Conservation (phyloP, 1,139 yeast species). For the Yamadazyma aaseri region DNA sequence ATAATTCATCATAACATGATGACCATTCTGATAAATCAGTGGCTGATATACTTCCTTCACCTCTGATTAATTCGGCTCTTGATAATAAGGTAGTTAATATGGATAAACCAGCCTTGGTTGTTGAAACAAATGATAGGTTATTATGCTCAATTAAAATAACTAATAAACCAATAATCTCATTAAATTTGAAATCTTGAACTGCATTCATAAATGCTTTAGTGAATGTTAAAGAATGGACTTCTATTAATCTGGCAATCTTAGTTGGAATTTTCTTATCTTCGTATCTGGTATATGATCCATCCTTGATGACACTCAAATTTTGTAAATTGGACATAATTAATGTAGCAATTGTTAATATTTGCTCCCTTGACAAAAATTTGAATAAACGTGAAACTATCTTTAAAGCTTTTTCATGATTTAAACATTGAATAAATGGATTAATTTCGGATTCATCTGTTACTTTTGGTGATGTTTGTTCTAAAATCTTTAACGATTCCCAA, state of each 20-base stretch:
- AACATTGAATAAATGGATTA: constrained; percentile 82
- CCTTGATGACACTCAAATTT: constrained; percentile 71
- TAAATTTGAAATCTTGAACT: constrained; percentile 78
- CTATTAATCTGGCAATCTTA: constrained; percentile 62
- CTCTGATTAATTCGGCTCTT: constrained; percentile 89
- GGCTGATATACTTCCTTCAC: constrained; percentile 66
- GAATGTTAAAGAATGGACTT: constrained; percentile 77
- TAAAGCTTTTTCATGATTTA: constrained; percentile 84
- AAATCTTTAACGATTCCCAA: constrained; percentile 78
- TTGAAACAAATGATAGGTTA: constrained; percentile 68
- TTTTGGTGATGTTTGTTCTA: constrained; percentile 47
- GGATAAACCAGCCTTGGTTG: constrained; percentile 86
- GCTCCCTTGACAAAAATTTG: constrained; percentile 77
- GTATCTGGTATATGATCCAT: constrained; percentile 76
- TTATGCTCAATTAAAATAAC: constrained; percentile 72
- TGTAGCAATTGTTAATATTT: constrained; percentile 74
- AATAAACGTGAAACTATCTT: constrained; percentile 86
- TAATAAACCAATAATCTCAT: constrained; percentile 79
- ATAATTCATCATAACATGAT: constrained; percentile 76
- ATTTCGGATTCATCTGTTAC: constrained; percentile 47
- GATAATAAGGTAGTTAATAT: constrained; percentile 85
- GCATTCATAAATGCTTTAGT: constrained; percentile 84
- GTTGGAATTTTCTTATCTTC: constrained; percentile 51
- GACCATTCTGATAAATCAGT: constrained; percentile 74
- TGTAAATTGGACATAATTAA: constrained; percentile 81